Conservation (phyloP, 768 basidiomycete genomes). For the Xanthoconium purpureum region DNA sequence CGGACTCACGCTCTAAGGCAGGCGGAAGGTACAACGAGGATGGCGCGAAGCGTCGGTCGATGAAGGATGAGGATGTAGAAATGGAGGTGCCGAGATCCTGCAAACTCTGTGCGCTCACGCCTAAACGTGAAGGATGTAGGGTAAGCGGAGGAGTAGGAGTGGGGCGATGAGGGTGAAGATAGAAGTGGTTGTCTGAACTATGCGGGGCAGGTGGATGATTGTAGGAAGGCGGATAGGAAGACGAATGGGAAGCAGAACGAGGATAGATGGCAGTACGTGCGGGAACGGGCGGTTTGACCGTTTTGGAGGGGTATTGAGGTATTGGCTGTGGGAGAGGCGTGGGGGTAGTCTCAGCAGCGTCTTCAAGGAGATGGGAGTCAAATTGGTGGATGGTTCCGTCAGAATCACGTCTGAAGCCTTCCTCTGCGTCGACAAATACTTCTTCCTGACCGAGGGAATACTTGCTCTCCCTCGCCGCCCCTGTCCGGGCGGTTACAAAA, state of each 20-base stretch:
- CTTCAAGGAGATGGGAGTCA: conserved; percentile 19
- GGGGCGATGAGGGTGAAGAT: conserved; percentile 16
- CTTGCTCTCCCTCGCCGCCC: conserved; percentile 27
- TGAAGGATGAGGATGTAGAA: conserved; percentile 49
- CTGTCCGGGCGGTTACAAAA: conserved; percentile 48
- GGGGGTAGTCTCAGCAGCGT: conserved; percentile 3
- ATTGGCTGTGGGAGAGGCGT: neutral
- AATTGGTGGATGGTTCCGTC: conserved; percentile 22
- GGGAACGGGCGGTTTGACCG: conserved; percentile 21
- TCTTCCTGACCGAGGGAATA: conserved; percentile 30
- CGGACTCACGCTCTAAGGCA: conserved; percentile 32
- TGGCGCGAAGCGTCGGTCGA: conserved; percentile 49
- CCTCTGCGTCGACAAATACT: conserved; percentile 29
- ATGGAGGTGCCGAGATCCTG: conserved; percentile 24
- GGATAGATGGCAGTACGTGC: conserved; percentile 12
- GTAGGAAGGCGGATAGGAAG: conserved; percentile 27
- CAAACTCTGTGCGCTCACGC: conserved; percentile 26
- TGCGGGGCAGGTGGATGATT: conserved; percentile 17
- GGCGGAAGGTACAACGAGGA: conserved; percentile 36
- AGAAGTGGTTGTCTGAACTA: conserved; percentile 18
- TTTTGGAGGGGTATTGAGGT: conserved; percentile 1
- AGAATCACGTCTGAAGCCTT: conserved; percentile 22
- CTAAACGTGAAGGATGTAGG: conserved; percentile 6
- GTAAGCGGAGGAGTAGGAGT: conserved; percentile 6
- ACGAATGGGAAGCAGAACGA: conserved; percentile 17